Percentiles rank a stretch among this genome's conserved stretches.
phyloP scores from a whole-genome alignment of 2,329 filamentous ascomycete genomes.

The Xylaria sp. region DNA sequence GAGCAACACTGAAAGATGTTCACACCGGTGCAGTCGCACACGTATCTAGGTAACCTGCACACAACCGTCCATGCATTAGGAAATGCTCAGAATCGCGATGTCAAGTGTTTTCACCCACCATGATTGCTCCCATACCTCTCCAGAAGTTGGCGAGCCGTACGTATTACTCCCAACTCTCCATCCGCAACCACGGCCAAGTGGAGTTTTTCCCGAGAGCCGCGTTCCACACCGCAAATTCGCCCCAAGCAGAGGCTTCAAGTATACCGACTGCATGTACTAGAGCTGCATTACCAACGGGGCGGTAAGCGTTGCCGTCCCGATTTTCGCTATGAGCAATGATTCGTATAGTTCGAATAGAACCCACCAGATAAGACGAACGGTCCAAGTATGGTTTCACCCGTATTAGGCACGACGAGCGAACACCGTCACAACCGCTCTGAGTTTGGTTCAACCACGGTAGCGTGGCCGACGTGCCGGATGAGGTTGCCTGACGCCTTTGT shows the following conservation, averaged over 20 bases:
- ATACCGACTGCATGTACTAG: background rate
- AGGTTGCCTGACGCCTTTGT: background rate
- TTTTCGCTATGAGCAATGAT: background rate
- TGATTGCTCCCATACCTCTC: background rate
- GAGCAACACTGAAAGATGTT: background rate
- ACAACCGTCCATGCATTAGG: background rate
- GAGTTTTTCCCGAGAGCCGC: slow-evolving; percentile 25
- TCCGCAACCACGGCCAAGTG: slow-evolving; percentile 2
- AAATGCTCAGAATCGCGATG: too few relatives aligned
- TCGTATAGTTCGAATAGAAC: background rate
- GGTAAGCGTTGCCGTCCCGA: slow-evolving; percentile 1
- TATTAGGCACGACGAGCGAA: background rate
- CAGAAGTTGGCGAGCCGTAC: background rate
- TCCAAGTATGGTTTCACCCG: background rate
- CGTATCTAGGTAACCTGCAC: background rate
- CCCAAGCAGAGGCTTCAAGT: background rate
- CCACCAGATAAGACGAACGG: background rate
- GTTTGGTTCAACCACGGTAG: background rate
- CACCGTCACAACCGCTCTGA: background rate
- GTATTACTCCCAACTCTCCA: background rate
- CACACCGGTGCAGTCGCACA: background rate
- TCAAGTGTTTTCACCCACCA: too few relatives aligned
- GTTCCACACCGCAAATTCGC: slow-evolving; percentile 8
- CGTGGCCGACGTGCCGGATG: background rate
- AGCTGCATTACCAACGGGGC: background rate